These are phyloP conservation scores for Globisporangium radiosum DNA, from an alignment of 352 stramenopile genomes.

Conservation along the genomic window DNA sequence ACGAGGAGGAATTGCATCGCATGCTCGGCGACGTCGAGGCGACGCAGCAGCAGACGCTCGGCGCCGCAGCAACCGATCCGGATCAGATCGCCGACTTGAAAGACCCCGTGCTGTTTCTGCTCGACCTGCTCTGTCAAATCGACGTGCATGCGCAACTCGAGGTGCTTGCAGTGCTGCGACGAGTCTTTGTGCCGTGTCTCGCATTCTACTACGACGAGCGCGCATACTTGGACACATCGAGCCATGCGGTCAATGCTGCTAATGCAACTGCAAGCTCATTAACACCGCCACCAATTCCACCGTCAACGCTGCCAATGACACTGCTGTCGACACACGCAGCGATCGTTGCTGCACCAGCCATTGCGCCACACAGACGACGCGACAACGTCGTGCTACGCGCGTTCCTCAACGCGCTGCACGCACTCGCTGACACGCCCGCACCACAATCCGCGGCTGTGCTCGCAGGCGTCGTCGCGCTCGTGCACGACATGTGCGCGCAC, in stretches of 20 bases:
- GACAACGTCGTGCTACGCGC: conserved; percentile 44
- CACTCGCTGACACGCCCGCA: conserved; percentile 25
- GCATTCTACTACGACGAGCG: conserved; percentile 31
- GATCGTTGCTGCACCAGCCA: neutral
- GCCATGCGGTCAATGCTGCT: neutral
- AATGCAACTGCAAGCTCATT: neutral
- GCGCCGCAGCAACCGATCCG: conserved; percentile 17
- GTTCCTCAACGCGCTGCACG: conserved; percentile 34
- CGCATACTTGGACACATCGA: conserved; percentile 21
- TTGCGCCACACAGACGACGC: conserved; percentile 9
- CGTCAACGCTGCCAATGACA: neutral
- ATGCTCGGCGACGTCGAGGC: conserved; percentile 36
- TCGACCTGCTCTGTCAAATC: conserved; percentile 37
- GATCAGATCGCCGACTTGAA: conserved; percentile 26
- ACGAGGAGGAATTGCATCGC: conserved; percentile 17
- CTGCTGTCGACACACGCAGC: neutral
- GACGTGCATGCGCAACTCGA: conserved; percentile 21
- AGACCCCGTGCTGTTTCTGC: conserved; percentile 36
- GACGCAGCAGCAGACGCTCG: conserved; percentile 27
- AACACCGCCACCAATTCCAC: neutral
- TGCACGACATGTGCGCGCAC: conserved; percentile 37
- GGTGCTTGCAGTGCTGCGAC: conserved; percentile 30
- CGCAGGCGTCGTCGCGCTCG: conserved; percentile 35
- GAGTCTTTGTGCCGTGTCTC: conserved; percentile 32
- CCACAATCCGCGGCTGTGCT: conserved; percentile 17